Evolutionary conservation across 192 early-diverging fungal genomes (phyloP).

Genomic region (Rhizophagus sp.): DNA sequence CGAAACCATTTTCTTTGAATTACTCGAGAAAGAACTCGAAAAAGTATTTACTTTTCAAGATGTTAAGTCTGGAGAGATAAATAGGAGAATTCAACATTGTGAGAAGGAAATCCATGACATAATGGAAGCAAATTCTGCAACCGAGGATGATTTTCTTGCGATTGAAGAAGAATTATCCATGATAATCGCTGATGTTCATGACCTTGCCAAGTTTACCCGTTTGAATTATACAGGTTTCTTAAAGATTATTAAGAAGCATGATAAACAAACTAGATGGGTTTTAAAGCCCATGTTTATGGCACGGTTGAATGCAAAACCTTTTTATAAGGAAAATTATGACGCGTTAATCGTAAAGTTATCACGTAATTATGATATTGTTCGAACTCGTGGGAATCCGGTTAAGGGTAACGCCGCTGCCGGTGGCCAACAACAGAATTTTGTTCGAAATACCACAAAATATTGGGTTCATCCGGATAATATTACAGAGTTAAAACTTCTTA

Average conservation of each 20-base stretch:
- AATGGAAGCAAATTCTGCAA: constrained; percentile 44
- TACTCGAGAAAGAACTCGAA: constrained; percentile 88
- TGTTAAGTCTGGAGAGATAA: constrained; percentile 75
- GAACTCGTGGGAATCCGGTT: constrained; percentile 68
- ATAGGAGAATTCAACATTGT: constrained; percentile 66
- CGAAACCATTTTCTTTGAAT: constrained; percentile 82
- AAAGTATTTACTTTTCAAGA: constrained; percentile 83
- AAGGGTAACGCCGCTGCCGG: constrained; percentile 58
- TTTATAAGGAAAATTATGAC: constrained; percentile 90
- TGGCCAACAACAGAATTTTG: constrained; percentile 72
- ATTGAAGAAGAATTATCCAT: constrained; percentile 72
- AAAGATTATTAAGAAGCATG: constrained; percentile 99
- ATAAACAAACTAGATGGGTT: constrained; percentile 88
- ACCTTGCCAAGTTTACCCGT: constrained; percentile 80
- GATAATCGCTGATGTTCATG: constrained; percentile 81
- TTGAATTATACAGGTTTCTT: constrained; percentile 86
- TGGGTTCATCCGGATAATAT: constrained; percentile 99
- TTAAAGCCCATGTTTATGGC: constrained; percentile 81
- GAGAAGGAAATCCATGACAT: constrained; percentile 67
- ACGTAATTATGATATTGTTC: constrained; percentile 76
- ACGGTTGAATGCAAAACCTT: constrained; percentile 80
- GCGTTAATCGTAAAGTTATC: constrained; percentile 86
- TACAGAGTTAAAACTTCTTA: constrained; percentile 91
- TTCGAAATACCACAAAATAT: constrained; percentile 95
- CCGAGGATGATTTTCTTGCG: constrained; percentile 64